Percentiles rank a stretch among this genome's conserved stretches.
Conservation (phyloP, 352 stramenopile genomes). For the Phytopythium vexans region DNA sequence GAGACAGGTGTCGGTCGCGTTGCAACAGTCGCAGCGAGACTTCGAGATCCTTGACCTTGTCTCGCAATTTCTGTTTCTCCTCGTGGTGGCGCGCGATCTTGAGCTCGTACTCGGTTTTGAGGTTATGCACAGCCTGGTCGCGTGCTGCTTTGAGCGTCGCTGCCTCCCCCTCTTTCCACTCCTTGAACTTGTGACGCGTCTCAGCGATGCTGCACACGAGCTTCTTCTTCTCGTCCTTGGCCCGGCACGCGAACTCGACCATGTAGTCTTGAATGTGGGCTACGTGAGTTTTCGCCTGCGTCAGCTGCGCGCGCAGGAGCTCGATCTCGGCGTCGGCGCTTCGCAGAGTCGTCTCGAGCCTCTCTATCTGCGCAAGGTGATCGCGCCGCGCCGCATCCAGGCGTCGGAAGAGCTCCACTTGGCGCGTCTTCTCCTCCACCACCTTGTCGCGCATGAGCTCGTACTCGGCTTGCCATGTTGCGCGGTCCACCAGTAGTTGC, state of each 20-base stretch:
- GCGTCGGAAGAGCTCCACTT: conserved; percentile 26
- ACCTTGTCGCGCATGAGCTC: conserved; percentile 28
- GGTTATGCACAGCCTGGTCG: conserved; percentile 52
- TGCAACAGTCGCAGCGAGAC: conserved; percentile 61
- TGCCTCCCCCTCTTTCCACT: conserved; percentile 62
- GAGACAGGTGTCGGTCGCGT: conserved; percentile 54
- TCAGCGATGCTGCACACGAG: conserved; percentile 51
- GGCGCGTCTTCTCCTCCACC: conserved; percentile 24
- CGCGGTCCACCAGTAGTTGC: conserved; percentile 11
- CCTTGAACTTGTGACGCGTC: conserved; percentile 58
- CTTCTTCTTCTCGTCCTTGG: conserved; percentile 45
- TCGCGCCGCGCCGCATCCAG: conserved; percentile 16
- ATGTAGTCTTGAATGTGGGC: conserved; percentile 8
- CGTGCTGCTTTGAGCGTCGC: conserved; percentile 33
- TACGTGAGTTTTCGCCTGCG: conserved; percentile 14
- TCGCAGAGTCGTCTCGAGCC: conserved; percentile 14
- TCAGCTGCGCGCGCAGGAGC: conserved; percentile 17
- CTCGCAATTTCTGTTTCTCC: conserved; percentile 67
- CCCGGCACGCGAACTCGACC: conserved; percentile 32
- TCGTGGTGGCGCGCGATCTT: conserved; percentile 66
- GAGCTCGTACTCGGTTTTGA: conserved; percentile 62
- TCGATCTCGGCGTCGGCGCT: conserved; percentile 19
- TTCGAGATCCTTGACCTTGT: conserved; percentile 73
- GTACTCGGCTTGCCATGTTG: conserved; percentile 20
- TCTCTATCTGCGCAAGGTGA: conserved; percentile 13